These are phyloP conservation scores for Friedmanniomyces endolithicus DNA, from an alignment of 495 filamentous ascomycete genomes.

Conservation along the genomic window DNA sequence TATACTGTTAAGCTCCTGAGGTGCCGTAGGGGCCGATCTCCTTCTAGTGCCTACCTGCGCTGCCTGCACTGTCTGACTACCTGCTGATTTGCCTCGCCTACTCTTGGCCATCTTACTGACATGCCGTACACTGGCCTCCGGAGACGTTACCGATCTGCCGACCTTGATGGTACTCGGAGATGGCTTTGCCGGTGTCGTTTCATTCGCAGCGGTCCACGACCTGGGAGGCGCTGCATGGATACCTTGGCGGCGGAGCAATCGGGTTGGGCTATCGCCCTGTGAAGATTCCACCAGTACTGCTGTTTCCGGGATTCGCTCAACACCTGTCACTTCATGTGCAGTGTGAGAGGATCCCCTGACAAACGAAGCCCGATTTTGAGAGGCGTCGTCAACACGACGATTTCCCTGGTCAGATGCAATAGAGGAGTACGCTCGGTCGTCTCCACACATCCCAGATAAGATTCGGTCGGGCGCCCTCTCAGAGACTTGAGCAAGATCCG, in stretches of 20 bases:
- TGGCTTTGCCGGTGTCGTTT: not conserved
- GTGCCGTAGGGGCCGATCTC: not conserved
- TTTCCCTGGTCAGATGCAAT: not conserved
- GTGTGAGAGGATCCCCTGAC: not conserved
- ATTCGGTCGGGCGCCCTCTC: not conserved
- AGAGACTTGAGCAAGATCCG: not conserved
- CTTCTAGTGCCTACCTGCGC: not conserved
- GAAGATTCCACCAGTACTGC: not conserved
- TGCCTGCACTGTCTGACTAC: not conserved
- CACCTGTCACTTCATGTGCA: not conserved
- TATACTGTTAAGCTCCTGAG: not conserved
- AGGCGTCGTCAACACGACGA: not conserved
- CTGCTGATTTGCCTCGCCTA: not conserved
- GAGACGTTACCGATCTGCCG: not conserved
- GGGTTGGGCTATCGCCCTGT: not conserved
- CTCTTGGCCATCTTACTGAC: not conserved
- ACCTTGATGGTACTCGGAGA: not conserved
- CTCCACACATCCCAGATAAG: not conserved
- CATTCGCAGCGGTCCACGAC: slow-evolving; percentile 1
- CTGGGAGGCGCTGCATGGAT: not conserved
- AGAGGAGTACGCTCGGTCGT: not conserved
- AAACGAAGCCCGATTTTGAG: not conserved
- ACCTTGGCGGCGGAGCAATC: not conserved
- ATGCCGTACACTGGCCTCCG: not conserved
- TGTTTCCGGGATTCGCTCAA: not conserved